Evolutionary conservation across 1,284 basidiomycete genomes (phyloP), one percentile per base, ranked within the genome.

Genomic region (Neolentinus lepideus): DNA sequence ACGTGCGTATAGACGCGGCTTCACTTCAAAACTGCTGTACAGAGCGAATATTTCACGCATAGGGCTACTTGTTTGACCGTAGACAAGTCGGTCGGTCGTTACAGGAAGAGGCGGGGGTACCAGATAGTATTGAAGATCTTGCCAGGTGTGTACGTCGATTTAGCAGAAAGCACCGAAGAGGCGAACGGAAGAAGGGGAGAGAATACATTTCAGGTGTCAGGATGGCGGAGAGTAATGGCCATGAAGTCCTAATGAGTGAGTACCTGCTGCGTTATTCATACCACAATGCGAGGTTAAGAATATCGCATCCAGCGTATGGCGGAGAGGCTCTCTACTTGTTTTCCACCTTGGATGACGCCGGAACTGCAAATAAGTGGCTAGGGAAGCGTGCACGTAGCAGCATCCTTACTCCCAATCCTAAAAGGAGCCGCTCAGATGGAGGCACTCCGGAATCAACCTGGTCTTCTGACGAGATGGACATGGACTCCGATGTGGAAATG

Each of bases 51-150:
- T 36, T 26, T 26, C 60, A 3, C 27, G 54, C 29, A 4, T 63
- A 93, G 84, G 94, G 90, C 1, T 94, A 89, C 69, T 78, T 98
- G 1, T 95, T 92, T 64, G 94, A 98, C 68, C 79, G 94, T 54
- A 80, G 94, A 55, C 88, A 93, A 68, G 71, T 81, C 16, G 83
- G 85, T 8, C 79, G 85, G 6, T 76, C 81, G 53, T 69, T 90
- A 26, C 71, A 76, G 56, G 78, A 78, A 55, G 84, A 92, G 62
- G 94, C 92, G 90, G 92, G 91, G 2, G 71, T 81, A 58, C 71
- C 79, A 2, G 72, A 76, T 22, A 63, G 72, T 51, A 65, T 71
- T 24, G 71, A 76, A 51, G 75, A 77, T 63, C 68, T 80, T 36
- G 88, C 88, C 1, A 87, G 88, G 38, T 96, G 94, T 65, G 92